Percentiles rank a stretch among this genome's conserved stretches.
Conservation (phyloP, 2,329 filamentous ascomycete genomes). For the Aspergillus viridinutans region DNA sequence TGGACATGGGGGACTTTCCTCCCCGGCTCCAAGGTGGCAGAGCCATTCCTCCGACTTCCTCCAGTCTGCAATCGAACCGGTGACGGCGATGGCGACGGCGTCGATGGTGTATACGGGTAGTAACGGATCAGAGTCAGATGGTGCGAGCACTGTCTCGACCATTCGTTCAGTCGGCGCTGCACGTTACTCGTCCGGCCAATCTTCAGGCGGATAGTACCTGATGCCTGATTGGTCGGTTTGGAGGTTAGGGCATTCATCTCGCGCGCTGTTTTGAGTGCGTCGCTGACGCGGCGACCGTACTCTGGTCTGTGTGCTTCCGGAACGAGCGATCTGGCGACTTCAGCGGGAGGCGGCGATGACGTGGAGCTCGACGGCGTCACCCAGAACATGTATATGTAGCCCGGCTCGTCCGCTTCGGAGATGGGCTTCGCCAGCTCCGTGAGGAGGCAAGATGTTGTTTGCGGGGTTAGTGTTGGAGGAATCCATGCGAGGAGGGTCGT, state of each 20-base stretch:
- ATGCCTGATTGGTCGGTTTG: constrained; percentile 27
- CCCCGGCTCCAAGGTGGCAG: constrained; percentile 23
- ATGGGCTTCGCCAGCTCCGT: constrained; percentile 73
- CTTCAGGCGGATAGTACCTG: constrained; percentile 63
- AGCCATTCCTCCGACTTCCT: not conserved
- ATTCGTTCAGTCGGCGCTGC: constrained; percentile 84
- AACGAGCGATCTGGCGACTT: constrained; percentile 58
- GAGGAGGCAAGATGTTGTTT: constrained; percentile 66
- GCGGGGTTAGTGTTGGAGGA: constrained; percentile 60
- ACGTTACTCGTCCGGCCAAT: constrained; percentile 74
- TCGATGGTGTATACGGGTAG: constrained; percentile 66
- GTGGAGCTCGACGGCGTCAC: constrained; percentile 65
- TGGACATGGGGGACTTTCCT: constrained; percentile 80
- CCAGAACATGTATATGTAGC: constrained; percentile 99
- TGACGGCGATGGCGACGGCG: constrained; percentile 14
- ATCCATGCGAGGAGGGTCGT: constrained; percentile 61
- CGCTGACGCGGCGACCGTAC: constrained; percentile 30
- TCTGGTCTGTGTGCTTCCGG: constrained; percentile 40
- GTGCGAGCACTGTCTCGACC: constrained; percentile 89
- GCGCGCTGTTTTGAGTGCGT: constrained; percentile 35
- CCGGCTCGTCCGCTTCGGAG: constrained; percentile 69
- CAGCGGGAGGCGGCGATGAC: constrained; percentile 50
- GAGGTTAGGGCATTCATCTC: constrained; percentile 29
- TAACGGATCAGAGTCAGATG: constrained; percentile 82
- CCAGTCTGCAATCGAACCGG: not conserved